phyloP scores from a whole-genome alignment of 2,329 filamentous ascomycete species.

The Erysiphe pisi region DNA sequence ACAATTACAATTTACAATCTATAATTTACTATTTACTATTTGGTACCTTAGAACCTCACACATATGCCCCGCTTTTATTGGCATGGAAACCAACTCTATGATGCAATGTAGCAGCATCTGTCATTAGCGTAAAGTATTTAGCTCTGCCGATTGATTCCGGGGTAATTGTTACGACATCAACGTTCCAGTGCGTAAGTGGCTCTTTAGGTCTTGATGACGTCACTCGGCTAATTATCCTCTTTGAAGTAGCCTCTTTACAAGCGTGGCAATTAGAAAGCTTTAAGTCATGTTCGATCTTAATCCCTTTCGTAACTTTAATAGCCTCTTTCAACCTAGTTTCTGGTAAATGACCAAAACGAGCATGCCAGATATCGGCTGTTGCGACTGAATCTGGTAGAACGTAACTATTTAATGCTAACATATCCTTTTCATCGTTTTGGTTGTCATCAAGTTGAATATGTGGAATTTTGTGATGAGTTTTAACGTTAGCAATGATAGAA shows the following conservation, averaged over 20 bases:
- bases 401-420: not conserved
- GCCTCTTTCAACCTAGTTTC: slow-evolving; percentile 5
- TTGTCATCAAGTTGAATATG: not conserved
- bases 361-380: slow-evolving; percentile 18
- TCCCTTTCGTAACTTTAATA: not conserved
- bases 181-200: slow-evolving; percentile 16
- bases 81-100: slow-evolving; percentile 16
- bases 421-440: not conserved
- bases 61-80: not conserved
- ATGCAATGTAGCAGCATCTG: not conserved
- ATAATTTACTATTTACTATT: too few species aligned
- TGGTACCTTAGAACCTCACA: too few species aligned
- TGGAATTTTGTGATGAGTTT: not conserved
- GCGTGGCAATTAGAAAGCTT: slow-evolving; percentile 12
- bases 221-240: slow-evolving; percentile 25
- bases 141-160: slow-evolving; percentile 8
- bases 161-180: not conserved
- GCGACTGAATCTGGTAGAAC: not conserved
- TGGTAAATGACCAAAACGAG: slow-evolving; percentile 22
- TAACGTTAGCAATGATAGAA: slow-evolving; percentile 18
- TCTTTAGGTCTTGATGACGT: not conserved
- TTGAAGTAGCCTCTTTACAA: slow-evolving; percentile 13
- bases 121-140: slow-evolving; percentile 22
- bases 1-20: too few species aligned
- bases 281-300: not conserved